phyloP scores from a whole-genome alignment of 345 rosid species.

The Citrus sp. region DNA sequence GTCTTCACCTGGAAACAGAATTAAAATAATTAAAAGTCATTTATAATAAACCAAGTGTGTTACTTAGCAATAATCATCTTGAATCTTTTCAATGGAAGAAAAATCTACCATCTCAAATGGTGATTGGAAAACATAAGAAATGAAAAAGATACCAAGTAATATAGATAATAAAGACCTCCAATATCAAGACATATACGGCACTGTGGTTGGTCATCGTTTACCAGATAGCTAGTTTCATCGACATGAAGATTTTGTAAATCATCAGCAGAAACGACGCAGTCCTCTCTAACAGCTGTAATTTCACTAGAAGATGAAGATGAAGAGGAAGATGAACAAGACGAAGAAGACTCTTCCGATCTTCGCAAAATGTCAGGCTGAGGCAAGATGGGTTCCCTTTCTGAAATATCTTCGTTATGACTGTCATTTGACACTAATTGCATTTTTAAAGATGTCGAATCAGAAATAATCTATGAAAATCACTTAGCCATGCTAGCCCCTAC shows the following conservation, averaged over 20 bases:
- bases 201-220: constrained; percentile 72
- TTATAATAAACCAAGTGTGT: constrained; percentile 6
- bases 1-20: constrained; percentile 66
- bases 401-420: constrained; percentile 48
- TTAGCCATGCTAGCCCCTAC: constrained; percentile 15
- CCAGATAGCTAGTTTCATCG: constrained; percentile 66
- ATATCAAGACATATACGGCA: constrained; percentile 96
- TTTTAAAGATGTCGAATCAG: constrained; percentile 32
- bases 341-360: constrained; percentile 54
- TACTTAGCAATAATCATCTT: background rate
- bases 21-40: constrained; percentile 12
- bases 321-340: constrained; percentile 25
- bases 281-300: constrained; percentile 53
- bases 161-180: constrained; percentile 55
- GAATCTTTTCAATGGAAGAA: constrained; percentile 2
- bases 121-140: constrained; percentile 4
- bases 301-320: constrained; percentile 48
- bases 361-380: constrained; percentile 29
- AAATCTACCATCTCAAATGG: constrained; percentile 11
- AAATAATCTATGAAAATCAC: constrained; percentile 21
- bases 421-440: constrained; percentile 89
- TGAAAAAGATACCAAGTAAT: constrained; percentile 19
- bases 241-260: constrained; percentile 49
- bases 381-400: constrained; percentile 68
- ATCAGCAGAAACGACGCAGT: constrained; percentile 35